Base-by-base conservation (phyloP, 345 rosid genomes). In the Dipteronia sinensis region DNA sequence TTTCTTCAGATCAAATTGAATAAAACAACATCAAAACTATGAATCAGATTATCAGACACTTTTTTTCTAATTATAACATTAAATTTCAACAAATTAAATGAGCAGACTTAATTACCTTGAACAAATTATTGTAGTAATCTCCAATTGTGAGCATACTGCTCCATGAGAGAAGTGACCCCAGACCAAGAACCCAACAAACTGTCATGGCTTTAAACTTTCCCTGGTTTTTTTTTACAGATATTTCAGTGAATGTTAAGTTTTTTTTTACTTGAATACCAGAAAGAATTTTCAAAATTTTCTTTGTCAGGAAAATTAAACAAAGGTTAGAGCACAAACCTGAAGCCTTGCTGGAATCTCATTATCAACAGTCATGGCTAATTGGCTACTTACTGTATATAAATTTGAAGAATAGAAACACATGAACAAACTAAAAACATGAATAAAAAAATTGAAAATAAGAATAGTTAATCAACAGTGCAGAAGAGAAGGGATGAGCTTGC, bases 111-210 rank as follows among this genome's bases (percentile, higher is more conserved):
- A 34, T 34, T 67, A 90, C 98, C 76, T 93, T 89, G 64, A 95
- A 95, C 77, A 96, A 74, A 11, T 74, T 49, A 74, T 82, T 88
- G 78, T 92, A 94, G 82, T 96, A 96, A 80, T 96, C 99, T 80
- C 79, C 93, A 3, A 91, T 91, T 1, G 93, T 94, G 16, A 92
- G 80, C 92, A 96, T 87, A 77, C 95, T 92, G 80, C 86, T 92
- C 99, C 98, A 96, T 10, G 98, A 58, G 6, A 91, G 77, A 4
- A 96, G 93, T 15, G 97, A 82, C 22, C 98, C 99, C 2, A 91
- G 51, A 67, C 99, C 98, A 40, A 92, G 93, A 78, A 92, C 46
- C 92, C 95, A 91, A 72, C 99, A 94, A 71, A 93, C 86, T 0
- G 84, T 66, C 73, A 86, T 74, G 40, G 97, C 97, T 75, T 84